Percentiles rank a stretch among this genome's conserved stretches.
These are phyloP conservation scores for Aureobasidium sp. DNA, from an alignment of 2,329 filamentous ascomycete species.

Conservation along the genomic window DNA sequence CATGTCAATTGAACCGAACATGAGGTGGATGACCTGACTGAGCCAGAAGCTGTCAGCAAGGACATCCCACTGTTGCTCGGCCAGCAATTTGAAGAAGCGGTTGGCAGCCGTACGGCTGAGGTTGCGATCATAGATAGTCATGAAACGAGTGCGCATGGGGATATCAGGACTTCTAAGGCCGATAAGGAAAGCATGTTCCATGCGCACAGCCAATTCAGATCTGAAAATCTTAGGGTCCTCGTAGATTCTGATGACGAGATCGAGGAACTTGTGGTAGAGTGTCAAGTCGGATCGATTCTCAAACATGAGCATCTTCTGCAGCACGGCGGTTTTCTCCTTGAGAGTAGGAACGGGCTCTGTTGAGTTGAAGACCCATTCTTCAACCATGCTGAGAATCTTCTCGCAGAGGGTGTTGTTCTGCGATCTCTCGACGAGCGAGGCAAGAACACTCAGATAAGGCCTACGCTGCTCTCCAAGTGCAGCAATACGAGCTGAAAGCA, in stretches of 20 bases:
- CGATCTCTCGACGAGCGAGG: slow-evolving; percentile 91
- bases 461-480: slow-evolving; percentile 81
- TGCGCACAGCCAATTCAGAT: slow-evolving; percentile 89
- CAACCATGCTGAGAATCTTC: slow-evolving; percentile 89
- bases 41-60: slow-evolving; percentile 95
- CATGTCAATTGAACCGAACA: slow-evolving; percentile 85
- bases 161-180: slow-evolving; percentile 89
- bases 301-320: slow-evolving; percentile 99
- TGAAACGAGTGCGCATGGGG: slow-evolving; percentile 93
- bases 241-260: slow-evolving; percentile 95
- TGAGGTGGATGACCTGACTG: slow-evolving; percentile 84
- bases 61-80: slow-evolving; percentile 94
- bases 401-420: slow-evolving; percentile 78
- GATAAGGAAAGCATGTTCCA: slow-evolving; percentile 97
- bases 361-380: slow-evolving; percentile 91
- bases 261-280: slow-evolving; percentile 85
- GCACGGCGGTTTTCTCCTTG: slow-evolving; percentile 96
- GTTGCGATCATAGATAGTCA: slow-evolving; percentile 92
- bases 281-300: slow-evolving; percentile 76
- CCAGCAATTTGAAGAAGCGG: slow-evolving; percentile 79
- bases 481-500: slow-evolving; percentile 87
- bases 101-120: slow-evolving; percentile 87
- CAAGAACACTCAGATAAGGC: slow-evolving; percentile 90
- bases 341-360: slow-evolving; percentile 93
- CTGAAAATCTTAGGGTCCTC: slow-evolving; percentile 93